Base-by-base conservation (phyloP, 176 grass and related monocot species). In the Pharus latifolius region DNA sequence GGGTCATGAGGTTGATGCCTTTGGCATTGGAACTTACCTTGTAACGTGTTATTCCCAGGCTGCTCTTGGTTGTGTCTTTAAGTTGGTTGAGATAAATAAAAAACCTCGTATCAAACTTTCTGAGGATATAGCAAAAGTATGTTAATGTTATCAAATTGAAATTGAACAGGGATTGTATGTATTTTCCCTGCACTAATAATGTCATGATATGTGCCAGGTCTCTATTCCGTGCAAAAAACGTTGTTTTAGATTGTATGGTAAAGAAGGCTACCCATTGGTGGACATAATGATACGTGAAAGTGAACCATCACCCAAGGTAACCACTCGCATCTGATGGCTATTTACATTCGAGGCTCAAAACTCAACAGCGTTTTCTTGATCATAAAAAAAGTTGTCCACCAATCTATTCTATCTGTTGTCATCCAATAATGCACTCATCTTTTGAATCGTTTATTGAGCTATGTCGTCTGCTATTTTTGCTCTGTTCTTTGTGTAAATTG, bases 11-110 rank as follows among this genome's bases (percentile, higher is more conserved):
- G 86, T 98, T 46, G 83, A 98, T 83, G 74, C 89, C 19, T 98
- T 90, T 88, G 94, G 94, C 54, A 85, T 98, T 55, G 94, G 94
- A 25, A 98, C 94, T 22, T 64, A 98, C 65, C 83, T 98, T 17
- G 94, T 98, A 63, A 98, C 94, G 67, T 98, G 94, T 77, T 98
- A 80, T 83, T 80, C 94, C 38, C 94, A 98, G 77, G 84, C 94
- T 38, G 89, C 94, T 20, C 90, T 98, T 64, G 94, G 94, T 75
- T 98, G 94, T 78, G 94, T 98, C 71, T 98, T 98, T 75, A 98
- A 98, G 76, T 82, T 98, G 78, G 89, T 98, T 45, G 94, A 93
- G 72, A 98, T 98, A 49, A 98, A 93, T 68, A 92, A 84, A 60
- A 86, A 93, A 10, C 89, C 94, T 85, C 86, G 94, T 27, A 98